Conservation (phyloP, 1,284 basidiomycete genomes). For the Ustilago curta region DNA sequence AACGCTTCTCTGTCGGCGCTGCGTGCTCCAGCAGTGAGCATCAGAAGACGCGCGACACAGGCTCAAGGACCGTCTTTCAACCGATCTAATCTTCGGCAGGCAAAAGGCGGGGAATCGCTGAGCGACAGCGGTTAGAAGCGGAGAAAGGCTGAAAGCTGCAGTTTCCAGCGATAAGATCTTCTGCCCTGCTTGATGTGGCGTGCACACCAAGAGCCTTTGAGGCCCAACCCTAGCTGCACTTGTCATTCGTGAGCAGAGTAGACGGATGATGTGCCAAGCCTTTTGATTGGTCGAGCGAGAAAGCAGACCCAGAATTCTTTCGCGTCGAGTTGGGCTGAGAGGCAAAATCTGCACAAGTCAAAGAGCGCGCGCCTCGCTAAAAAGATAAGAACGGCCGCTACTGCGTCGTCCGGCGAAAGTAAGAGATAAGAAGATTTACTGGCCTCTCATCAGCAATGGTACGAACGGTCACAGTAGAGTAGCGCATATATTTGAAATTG, state of each 20-base stretch:
- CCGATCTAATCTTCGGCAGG: conserved; percentile 9
- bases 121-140: conserved; percentile 28
- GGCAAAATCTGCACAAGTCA: conserved; percentile 31
- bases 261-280: not conserved
- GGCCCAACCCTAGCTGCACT: not conserved
- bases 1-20: not conserved
- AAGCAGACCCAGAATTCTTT: conserved; percentile 1
- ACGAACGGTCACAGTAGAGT: too few species aligned
- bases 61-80: not conserved
- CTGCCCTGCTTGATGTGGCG: not conserved
- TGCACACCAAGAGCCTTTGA: not conserved
- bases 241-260: too few species aligned
- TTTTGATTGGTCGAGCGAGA: conserved; percentile 1
- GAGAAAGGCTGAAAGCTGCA: conserved; percentile 17
- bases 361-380: conserved; percentile 26
- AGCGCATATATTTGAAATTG: conserved; percentile 4
- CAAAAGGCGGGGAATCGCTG: conserved; percentile 17
- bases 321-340: conserved; percentile 1
- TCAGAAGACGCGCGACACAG: not conserved
- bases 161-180: conserved; percentile 27
- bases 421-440: conserved; percentile 25
- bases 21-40: not conserved
- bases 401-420: not conserved
- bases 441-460: not conserved
- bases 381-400: conserved; percentile 6